A percentile compares a stretch with the other conserved stretches of the same genome.
These are phyloP conservation scores for Themeda triandra DNA, from an alignment of 176 grass and related monocot species.

Conservation along the genomic window DNA sequence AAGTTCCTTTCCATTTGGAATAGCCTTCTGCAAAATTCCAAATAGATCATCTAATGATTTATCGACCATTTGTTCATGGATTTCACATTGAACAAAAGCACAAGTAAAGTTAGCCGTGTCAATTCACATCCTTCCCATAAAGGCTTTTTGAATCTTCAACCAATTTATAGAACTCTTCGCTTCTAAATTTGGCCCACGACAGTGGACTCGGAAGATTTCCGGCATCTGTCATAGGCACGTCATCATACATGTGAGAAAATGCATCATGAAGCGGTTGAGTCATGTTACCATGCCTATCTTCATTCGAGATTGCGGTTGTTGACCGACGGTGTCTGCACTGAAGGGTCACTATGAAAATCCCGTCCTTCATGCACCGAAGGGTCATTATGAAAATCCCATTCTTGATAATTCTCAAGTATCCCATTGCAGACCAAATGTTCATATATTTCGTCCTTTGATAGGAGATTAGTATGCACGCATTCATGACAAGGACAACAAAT, in stretches of 20 bases:
- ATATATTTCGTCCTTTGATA: background rate
- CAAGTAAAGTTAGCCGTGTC: background rate
- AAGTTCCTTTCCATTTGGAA: background rate
- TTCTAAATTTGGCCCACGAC: background rate
- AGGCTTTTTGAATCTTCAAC: background rate
- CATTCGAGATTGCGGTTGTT: background rate
- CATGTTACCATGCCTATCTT: too few species aligned
- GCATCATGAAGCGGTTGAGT: too few species aligned
- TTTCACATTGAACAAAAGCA: background rate
- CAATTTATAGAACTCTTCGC: background rate
- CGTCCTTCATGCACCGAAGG: background rate
- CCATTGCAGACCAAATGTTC: background rate
- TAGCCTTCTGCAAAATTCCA: background rate
- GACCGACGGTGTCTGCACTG: background rate
- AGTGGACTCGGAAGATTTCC: background rate
- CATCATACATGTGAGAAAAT: too few species aligned
- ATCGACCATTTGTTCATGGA: conserved; percentile 2
- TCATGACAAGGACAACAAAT: conserved; percentile 9
- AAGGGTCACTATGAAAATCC: conserved; percentile 7
- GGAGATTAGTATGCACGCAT: too few species aligned
- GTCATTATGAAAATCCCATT: conserved; percentile 9
- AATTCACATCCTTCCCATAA: background rate
- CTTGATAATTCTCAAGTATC: background rate
- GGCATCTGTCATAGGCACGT: background rate
- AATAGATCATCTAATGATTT: background rate